Base-by-base conservation (phyloP, 306 rosid genomes). In the Corylus americana region DNA sequence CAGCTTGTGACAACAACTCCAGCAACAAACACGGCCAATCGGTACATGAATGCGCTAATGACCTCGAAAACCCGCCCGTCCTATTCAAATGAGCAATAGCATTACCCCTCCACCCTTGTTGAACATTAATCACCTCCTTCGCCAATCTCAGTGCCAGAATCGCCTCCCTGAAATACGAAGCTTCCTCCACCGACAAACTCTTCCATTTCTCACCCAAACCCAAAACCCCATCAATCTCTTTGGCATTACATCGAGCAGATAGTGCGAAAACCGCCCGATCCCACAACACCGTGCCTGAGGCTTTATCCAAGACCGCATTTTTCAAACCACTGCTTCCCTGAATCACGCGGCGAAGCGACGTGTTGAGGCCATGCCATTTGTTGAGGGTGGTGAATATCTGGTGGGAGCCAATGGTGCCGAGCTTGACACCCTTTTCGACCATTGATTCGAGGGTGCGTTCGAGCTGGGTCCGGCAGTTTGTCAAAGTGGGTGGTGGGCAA, bases 11-110 rank as follows among this genome's bases (percentile, higher is more conserved):
- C 76, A 96, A 70, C 87, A 93, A 77, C 78, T 96, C 99, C 83
- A 96, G 35, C 85, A 96, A 74, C 85, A 96, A 86, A 75, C 88
- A 90, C 55, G 99, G 98, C 99, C 99, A 96, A 73, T 96, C 96
- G 12, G 99, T 91, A 57, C 83, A 88, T 0, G 90, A 89, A 88
- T 89, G 90, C 0, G 96, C 90, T 74, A 96, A 82, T 39, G 93
- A 88, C 88, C 96, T 75, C 1, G 99, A 93, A 80, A 89, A 85
- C 3, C 83, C 79, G 3, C 93, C 88, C 0, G 81, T 89, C 54
- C 78, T 81, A 81, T 91, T 93, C 92, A 93, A 83, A 80, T 89
- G 84, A 13, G 87, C 91, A 79, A 96, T 86, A 64, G 97, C 97
- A 77, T 86, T 90, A 71, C 81, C 86, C 77, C 94, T 87, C 91